Conservation (phyloP, 2,329 filamentous ascomycete genomes). For the Beauveria scarabaeidicola region DNA sequence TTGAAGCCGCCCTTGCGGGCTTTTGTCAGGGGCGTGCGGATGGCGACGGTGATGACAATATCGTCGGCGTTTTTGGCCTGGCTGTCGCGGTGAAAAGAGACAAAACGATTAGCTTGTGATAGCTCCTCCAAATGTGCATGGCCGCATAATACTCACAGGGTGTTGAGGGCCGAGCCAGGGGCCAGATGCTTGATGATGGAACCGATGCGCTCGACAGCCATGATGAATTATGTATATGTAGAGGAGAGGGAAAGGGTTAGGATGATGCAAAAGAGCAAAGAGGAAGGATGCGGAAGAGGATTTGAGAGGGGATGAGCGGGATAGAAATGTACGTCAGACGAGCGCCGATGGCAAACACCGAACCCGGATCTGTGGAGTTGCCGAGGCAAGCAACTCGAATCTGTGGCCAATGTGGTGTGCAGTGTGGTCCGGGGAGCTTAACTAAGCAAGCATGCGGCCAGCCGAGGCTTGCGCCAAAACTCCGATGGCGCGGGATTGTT, state of each 20-base stretch:
- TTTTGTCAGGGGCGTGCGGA: conserved; percentile 84
- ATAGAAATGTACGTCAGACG: conserved; percentile 1
- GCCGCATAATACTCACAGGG: conserved; percentile 55
- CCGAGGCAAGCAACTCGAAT: conserved; percentile 20
- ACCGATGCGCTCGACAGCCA: conserved; percentile 78
- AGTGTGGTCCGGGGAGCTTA: neutral
- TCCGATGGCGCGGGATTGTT: neutral
- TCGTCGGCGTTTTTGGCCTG: conserved; percentile 92
- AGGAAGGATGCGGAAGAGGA: neutral
- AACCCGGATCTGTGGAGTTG: conserved; percentile 20
- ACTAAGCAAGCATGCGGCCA: neutral
- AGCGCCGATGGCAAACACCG: conserved; percentile 1
- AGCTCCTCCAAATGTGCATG: neutral
- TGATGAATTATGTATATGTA: conserved; percentile 31
- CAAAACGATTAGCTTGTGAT: conserved; percentile 7
- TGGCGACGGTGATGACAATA: conserved; percentile 87
- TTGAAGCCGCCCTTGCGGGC: conserved; percentile 89
- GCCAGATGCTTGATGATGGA: conserved; percentile 82
- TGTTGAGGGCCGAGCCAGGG: conserved; percentile 60
- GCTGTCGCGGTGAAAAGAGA: conserved; percentile 34
- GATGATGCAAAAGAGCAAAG: neutral
- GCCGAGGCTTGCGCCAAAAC: conserved; percentile 10
- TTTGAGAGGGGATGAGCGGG: neutral
- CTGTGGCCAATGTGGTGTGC: neutral
- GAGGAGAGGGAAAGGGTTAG: neutral